Base-by-base conservation (phyloP, 331 rosid genomes). In the Acacia concinna region DNA sequence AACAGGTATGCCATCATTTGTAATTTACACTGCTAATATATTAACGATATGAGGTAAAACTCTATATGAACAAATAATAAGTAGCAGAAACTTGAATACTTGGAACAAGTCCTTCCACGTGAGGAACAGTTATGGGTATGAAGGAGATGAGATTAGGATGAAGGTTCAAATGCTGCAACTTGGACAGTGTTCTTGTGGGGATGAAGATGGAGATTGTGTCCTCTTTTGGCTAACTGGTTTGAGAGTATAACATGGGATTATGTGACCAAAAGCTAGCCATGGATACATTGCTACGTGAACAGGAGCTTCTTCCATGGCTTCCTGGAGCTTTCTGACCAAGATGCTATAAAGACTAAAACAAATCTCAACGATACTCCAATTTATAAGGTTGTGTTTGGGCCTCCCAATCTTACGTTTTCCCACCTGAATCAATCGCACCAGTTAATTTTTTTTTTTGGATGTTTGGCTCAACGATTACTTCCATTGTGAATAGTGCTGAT, bases 51-150 rank as follows among this genome's bases (percentile, higher is more conserved):
- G 40, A 37, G 40, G 9, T 37, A 37, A 37, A 1, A 37, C 9
- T 37, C 1, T 37, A 37, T 37, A 7, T 37, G 8, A 7, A 37
- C 40, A 5, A 37, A 37, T 37, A 6, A 37, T 0, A n/a, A n/a
- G n/a, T n/a, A n/a, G n/a, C n/a, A n/a, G n/a, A n/a, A n/a, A n/a
- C n/a, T n/a, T n/a, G n/a, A n/a, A n/a, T n/a, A n/a, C n/a, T n/a
- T n/a, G 89, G 91, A 51, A 37, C 11, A 8, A 87, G 85, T 46
- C 87, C 87, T 38, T 84, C 82, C n/a, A 86, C 77, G 8, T 71
- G 84, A 35, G 78, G 78, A 73, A 78, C 30, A 15, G 17, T 69
- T 60, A 78, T 28, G 37, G 87, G 84, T 63, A 83, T 18, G 38
- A 87, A 83, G 77, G 87, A 57, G 52, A 87, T 83, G 76, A 87